Conservation (phyloP, 2,329 filamentous ascomycete genomes). For the Xylaria sp. region DNA sequence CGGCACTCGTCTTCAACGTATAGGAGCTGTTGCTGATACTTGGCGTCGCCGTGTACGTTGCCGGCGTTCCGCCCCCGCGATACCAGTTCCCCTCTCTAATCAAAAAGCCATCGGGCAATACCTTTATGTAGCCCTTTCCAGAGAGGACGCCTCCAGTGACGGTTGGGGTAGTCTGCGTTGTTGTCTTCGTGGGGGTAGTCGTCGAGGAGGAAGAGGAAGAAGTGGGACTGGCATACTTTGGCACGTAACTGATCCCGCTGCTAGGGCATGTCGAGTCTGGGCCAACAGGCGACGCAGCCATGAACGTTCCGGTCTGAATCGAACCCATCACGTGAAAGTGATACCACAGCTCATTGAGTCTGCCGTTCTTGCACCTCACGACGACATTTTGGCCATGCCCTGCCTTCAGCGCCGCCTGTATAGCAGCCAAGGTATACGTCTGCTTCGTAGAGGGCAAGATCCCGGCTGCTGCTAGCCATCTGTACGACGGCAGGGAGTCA, state of each 20-base stretch:
- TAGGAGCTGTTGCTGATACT: constrained; percentile 6
- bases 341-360: constrained; percentile 53
- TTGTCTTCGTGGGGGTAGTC: neutral
- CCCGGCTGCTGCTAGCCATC: constrained; percentile 56
- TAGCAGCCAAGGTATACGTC: constrained; percentile 55
- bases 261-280: constrained; percentile 56
- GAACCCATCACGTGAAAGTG: constrained; percentile 58
- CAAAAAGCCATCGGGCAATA: constrained; percentile 29
- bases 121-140: constrained; percentile 57
- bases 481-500: constrained; percentile 59
- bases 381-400: constrained; percentile 47
- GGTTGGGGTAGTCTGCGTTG: constrained; percentile 27
- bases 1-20: constrained; percentile 19
- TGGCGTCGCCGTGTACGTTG: constrained; percentile 15
- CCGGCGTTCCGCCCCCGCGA: constrained; percentile 14
- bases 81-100: constrained; percentile 18
- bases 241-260: constrained; percentile 59
- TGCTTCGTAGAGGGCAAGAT: constrained; percentile 49
- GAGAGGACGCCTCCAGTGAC: constrained; percentile 34
- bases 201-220: neutral
- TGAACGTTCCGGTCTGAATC: constrained; percentile 55
- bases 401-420: constrained; percentile 52
- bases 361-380: constrained; percentile 47
- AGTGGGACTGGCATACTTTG: constrained; percentile 39
- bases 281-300: constrained; percentile 47